Evolutionary conservation across 2,329 filamentous ascomycete genomes (phyloP), one percentile per base, ranked within the genome.

Genomic region (Monilinia laxa): DNA sequence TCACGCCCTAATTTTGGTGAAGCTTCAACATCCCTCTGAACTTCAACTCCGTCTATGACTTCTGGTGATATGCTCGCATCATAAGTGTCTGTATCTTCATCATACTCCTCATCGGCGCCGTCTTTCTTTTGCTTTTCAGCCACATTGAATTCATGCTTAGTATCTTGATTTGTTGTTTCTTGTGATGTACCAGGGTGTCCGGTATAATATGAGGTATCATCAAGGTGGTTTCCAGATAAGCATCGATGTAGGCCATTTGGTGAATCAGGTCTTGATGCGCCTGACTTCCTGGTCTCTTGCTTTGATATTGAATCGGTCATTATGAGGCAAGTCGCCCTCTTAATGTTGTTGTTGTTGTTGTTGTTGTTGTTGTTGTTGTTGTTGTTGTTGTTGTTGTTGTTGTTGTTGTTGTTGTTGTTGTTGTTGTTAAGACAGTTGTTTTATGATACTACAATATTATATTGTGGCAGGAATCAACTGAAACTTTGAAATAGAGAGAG

Each of bases 11-110:
- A 55, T n/a, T 62, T 65, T 28, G 68, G 62, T 14, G 65, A 67
- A 23, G 65, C 68, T 58, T 74, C 73, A 9, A 74, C 35, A 65
- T 75, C 72, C 66, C 71, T 66, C 55, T 73, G 64, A 42, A 70
- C 68, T 47, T 71, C 72, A 51, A 71, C 71, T 2, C 72, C 71
- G 66, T 71, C 71, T 51, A 69, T 57, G 5, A 73, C 71, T 63
- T 73, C 71, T 25, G 70, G 70, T 7, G 70, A 70, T 62, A 72
- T 71, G 25, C 47, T 65, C 16, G 31, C 25, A 4, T 62, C 52
- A 12, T 51, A 68, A 3, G 57, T 63, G 11, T 62, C 66, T 40
- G 68, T 66, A 42, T 65, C 54, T 18, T 71, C 64, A 62, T 38
- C 57, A 20, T 28, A 28, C 28, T 28, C 18, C 2, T 38, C 52